Base-by-base conservation (phyloP, 73 alveolate genomes). In the Uronychia setigera region DNA sequence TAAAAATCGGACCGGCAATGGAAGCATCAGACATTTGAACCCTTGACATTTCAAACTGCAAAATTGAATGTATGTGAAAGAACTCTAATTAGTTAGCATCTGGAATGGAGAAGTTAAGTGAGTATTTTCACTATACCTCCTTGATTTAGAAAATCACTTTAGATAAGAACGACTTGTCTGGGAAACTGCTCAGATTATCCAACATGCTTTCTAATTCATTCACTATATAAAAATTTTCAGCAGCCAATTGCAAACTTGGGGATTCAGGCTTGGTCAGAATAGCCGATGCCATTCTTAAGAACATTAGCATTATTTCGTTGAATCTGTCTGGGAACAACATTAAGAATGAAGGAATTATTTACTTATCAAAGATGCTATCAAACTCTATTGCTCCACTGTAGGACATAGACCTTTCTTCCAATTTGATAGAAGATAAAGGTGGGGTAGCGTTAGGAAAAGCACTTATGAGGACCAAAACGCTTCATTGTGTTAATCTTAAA, bases 21-120 rank as follows among this genome's bases (percentile, higher is more conserved):
- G 84, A 80, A 31, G 77, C 84, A n/a, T 33, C 77, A 33, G 75
- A 28, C 1, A 57, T 85, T 34, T 75, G 35, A 25, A 34, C 26
- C 31, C 26, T 85, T 26, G 77, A 85, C 59, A 75, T 85, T 1
- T 14, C 83, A 34, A 84, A 35, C 19, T 32, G 85, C 29, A 14
- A 78, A 11, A 29, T 85, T 33, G 67, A 32, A 28, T 29, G 31
- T 85, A 29, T 29, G 30, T 75, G 86, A 0, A 79, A 81, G 5
- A 30, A 19, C 31, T 14, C n/a, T 46, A 46, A 46, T 46, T n/a
- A n/a, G 46, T 32, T 85, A 25, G 76, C 76, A 35, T 30, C 13
- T 1, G 91, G 91, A 1, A 35, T 85, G 19, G 77, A 85, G 75
- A 33, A 81, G 91, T 74, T 85, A 81, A 84, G 5, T n/a, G 76